Conservation (phyloP, 2,329 filamentous ascomycete genomes). For the Pseudopithomyces maydicus region DNA sequence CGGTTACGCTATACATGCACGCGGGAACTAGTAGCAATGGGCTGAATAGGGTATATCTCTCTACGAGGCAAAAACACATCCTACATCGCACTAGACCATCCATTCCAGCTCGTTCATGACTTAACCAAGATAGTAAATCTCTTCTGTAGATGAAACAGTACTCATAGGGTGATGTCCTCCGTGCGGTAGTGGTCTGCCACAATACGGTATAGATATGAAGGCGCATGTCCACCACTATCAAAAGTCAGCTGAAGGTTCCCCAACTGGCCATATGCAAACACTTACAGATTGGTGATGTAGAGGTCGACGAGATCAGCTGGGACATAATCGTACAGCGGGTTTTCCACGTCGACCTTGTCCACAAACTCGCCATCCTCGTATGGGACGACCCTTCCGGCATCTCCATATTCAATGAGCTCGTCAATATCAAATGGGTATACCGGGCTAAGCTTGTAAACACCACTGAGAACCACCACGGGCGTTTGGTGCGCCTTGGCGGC, state of each 20-base stretch:
- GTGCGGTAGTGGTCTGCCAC: conserved; percentile 77
- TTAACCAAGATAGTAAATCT: not conserved
- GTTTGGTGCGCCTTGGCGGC: conserved; percentile 82
- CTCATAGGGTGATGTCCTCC: conserved; percentile 67
- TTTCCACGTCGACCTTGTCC: conserved; percentile 76
- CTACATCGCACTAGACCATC: no score
- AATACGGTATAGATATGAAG: conserved; percentile 73
- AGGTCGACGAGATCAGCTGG: conserved; percentile 75
- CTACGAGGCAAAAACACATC: no score
- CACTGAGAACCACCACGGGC: conserved; percentile 85
- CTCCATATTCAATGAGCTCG: conserved; percentile 83
- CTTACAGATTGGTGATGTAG: conserved; percentile 85
- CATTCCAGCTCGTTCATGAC: no score
- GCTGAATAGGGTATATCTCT: not conserved
- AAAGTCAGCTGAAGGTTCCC: conserved; percentile 14
- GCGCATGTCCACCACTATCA: conserved; percentile 67
- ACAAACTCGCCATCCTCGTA: conserved; percentile 83
- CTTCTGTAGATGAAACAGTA: not conserved
- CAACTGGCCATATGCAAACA: conserved; percentile 21
- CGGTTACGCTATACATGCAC: not conserved
- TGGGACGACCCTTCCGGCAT: conserved; percentile 74
- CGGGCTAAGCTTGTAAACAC: conserved; percentile 92
- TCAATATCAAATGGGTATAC: conserved; percentile 85
- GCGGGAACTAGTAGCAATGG: not conserved
- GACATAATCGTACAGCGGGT: conserved; percentile 82